Conservation (phyloP, 352 stramenopile genomes). For the Saprolegnia diclina region DNA sequence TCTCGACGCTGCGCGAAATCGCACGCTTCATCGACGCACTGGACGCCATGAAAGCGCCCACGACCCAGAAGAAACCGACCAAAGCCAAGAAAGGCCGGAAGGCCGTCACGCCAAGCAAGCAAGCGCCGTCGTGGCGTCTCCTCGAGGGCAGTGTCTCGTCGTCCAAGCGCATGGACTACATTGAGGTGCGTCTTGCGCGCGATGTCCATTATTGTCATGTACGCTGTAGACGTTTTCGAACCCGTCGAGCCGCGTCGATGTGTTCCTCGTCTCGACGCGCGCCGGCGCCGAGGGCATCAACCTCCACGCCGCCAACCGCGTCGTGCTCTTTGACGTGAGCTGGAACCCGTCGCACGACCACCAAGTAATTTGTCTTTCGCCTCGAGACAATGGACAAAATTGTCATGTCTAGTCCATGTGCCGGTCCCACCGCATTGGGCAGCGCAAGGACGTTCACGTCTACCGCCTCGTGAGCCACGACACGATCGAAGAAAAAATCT, state of each 20-base stretch:
- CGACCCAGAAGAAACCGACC: constrained; percentile 11
- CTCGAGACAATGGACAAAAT: not conserved
- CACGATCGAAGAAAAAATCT: constrained; percentile 91
- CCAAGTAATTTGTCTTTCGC: constrained; percentile 53
- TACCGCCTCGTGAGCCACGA: constrained; percentile 89
- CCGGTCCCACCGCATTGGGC: constrained; percentile 86
- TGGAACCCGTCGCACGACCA: constrained; percentile 90
- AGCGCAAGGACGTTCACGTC: constrained; percentile 85
- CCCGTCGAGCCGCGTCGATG: constrained; percentile 45
- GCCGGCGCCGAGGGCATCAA: constrained; percentile 86
- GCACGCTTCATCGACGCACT: constrained; percentile 51
- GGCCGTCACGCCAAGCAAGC: constrained; percentile 18
- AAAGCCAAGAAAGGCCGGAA: constrained; percentile 33
- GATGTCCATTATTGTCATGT: not conserved
- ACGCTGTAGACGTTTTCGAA: constrained; percentile 52
- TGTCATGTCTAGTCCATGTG: constrained; percentile 79
- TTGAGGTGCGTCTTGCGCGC: constrained; percentile 58
- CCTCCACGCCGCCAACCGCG: constrained; percentile 79
- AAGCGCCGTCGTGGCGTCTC: constrained; percentile 29
- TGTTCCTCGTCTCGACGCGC: constrained; percentile 73
- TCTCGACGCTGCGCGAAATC: constrained; percentile 79
- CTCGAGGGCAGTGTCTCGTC: constrained; percentile 68
- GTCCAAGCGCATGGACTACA: constrained; percentile 79
- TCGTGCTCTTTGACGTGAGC: constrained; percentile 89
- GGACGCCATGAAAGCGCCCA: constrained; percentile 27